Conservation (phyloP, 2,329 filamentous ascomycete genomes). For the Boeremia lycopersici region DNA sequence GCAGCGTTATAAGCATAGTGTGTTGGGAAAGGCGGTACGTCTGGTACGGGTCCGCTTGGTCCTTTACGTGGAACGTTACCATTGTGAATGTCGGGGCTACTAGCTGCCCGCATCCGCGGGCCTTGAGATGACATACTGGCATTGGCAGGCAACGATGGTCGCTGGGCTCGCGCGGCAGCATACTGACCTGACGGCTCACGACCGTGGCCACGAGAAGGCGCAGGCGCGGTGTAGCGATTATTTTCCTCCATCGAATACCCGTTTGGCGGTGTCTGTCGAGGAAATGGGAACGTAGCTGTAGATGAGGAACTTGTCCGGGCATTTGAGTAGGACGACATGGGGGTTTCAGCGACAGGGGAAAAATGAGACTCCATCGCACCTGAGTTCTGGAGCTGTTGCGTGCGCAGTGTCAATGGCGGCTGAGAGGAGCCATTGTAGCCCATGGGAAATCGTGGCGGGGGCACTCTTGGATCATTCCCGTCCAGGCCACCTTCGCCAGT, state of each 20-base stretch:
- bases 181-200: slow-evolving; percentile 75
- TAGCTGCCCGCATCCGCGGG: slow-evolving; percentile 78
- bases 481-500: slow-evolving; percentile 70
- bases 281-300: slow-evolving; percentile 80
- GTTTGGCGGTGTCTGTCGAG: slow-evolving; percentile 72
- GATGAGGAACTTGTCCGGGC: slow-evolving; percentile 73
- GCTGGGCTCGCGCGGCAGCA: slow-evolving; percentile 69
- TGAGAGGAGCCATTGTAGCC: slow-evolving; percentile 52
- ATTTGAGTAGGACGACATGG: slow-evolving; percentile 60
- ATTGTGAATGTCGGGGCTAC: slow-evolving; percentile 86
- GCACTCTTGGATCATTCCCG: slow-evolving; percentile 57
- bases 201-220: slow-evolving; percentile 75
- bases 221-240: slow-evolving; percentile 86
- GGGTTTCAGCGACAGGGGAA: slow-evolving; percentile 82
- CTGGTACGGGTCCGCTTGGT: slow-evolving; percentile 57
- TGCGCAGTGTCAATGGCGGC: slow-evolving; percentile 72
- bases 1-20: slow-evolving; percentile 63
- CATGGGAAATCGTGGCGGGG: slow-evolving; percentile 75
- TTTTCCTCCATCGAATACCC: slow-evolving; percentile 75
- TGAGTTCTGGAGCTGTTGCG: slow-evolving; percentile 64
- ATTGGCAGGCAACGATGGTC: slow-evolving; percentile 79
- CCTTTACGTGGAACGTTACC: slow-evolving; percentile 63
- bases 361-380: slow-evolving; percentile 89
- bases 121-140: slow-evolving; percentile 55
- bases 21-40: slow-evolving; percentile 61